Evolutionary conservation across 2,329 filamentous ascomycete species (phyloP).

Genomic region (Venturia nashicola): DNA sequence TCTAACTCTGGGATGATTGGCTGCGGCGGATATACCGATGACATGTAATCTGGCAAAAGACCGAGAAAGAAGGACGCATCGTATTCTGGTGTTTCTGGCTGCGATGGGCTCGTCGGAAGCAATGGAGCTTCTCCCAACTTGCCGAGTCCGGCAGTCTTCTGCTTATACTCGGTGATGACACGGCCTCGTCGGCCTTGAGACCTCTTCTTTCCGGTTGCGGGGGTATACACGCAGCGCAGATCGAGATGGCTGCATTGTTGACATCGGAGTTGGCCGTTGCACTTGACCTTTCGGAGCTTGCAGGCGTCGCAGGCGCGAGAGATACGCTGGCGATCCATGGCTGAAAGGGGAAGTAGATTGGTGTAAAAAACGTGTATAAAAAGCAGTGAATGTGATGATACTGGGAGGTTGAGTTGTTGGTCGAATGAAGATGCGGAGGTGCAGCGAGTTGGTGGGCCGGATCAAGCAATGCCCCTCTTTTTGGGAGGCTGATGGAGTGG

Average conservation of each 20-base stretch:
- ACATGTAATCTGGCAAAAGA: conserved; percentile 33
- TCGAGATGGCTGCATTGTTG: conserved; percentile 28
- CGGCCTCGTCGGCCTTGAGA: conserved; percentile 26
- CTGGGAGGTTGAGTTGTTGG: not conserved
- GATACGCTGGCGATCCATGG: not conserved
- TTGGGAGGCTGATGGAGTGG: too few species aligned
- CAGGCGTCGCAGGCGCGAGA: conserved; percentile 32
- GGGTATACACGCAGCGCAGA: conserved; percentile 33
- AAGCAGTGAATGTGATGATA: not conserved
- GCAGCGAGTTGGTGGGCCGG: too few species aligned
- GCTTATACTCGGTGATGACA: conserved; percentile 30
- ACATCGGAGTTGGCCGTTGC: conserved; percentile 33
- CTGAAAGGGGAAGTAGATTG: not conserved
- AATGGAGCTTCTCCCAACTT: conserved; percentile 11
- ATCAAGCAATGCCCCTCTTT: not conserved
- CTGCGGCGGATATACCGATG: conserved; percentile 34
- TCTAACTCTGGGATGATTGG: conserved; percentile 33
- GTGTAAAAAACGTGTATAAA: not conserved
- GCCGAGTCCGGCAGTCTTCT: conserved; percentile 15
- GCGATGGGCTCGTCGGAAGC: conserved; percentile 16
- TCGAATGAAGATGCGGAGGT: not conserved
- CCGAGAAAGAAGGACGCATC: conserved; percentile 27
- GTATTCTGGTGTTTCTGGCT: conserved; percentile 6
- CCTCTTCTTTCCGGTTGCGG: conserved; percentile 23
- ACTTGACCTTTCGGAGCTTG: conserved; percentile 34